Conservation (phyloP, 805 yeast species). For the Ogataea sp. region DNA sequence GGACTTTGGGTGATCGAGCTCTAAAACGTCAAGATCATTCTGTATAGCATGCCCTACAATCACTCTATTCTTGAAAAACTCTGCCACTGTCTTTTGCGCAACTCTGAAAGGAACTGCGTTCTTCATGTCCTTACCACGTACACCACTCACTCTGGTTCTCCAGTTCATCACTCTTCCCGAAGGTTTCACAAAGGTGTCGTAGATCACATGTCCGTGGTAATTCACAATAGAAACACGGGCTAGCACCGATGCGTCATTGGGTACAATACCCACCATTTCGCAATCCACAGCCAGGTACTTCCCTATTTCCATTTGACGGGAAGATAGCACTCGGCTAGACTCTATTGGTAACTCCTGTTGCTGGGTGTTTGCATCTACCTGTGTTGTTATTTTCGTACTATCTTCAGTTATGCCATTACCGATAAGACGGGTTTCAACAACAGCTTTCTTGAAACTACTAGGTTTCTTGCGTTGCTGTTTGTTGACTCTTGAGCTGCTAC, state of each 20-base stretch:
- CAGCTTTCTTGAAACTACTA: too few species aligned
- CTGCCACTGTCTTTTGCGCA: conserved; percentile 52
- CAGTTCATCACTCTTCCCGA: conserved; percentile 73
- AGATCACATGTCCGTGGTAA: conserved; percentile 61
- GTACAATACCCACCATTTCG: conserved; percentile 90
- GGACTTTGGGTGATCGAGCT: conserved; percentile 57
- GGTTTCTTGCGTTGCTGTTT: too few species aligned
- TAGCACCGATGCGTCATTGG: conserved; percentile 59
- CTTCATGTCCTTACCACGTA: conserved; percentile 60
- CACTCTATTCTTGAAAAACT: conserved; percentile 44
- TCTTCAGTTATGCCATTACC: too few species aligned
- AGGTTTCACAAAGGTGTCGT: conserved; percentile 74
- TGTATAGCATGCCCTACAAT: conserved; percentile 82
- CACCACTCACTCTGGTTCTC: conserved; percentile 91
- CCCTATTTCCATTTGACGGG: conserved; percentile 44
- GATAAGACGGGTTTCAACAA: too few species aligned
- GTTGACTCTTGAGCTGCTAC: too few species aligned
- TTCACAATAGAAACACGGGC: conserved; percentile 88
- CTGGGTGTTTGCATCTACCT: background rate
- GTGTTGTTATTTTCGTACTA: too few species aligned
- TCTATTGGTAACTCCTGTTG: background rate
- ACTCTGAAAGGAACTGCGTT: conserved; percentile 58
- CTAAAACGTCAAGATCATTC: conserved; percentile 66
- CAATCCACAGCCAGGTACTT: conserved; percentile 81
- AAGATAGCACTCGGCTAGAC: too few species aligned